phyloP scores from a whole-genome alignment of 148 eudicot genomes.

The Polygonum maritimum region DNA sequence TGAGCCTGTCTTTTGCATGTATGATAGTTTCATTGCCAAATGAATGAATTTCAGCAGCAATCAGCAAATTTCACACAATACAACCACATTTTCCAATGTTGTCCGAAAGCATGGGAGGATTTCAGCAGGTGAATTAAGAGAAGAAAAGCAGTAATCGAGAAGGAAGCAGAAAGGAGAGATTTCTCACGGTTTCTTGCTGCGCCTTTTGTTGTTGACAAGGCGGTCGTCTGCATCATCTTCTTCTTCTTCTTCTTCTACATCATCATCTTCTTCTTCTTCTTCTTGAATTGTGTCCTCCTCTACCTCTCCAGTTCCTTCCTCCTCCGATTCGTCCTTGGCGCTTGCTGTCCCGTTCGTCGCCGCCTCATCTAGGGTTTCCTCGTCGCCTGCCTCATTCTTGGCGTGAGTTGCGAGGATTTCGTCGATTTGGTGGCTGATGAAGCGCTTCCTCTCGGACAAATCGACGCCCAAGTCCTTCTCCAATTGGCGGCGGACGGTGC shows the following conservation, averaged over 20 bases:
- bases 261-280: conserved; percentile 2
- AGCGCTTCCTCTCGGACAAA: conserved; percentile 32
- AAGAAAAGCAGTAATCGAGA: neutral
- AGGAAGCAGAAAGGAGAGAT: neutral
- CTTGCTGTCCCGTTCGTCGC: neutral
- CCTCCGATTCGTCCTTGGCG: conserved; percentile 5
- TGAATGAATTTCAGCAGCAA: neutral
- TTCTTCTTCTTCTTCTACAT: neutral
- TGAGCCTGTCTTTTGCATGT: neutral
- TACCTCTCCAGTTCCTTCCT: neutral
- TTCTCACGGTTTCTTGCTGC: conserved; percentile 10
- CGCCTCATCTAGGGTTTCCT: conserved; percentile 9
- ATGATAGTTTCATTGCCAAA: neutral
- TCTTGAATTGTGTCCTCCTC: conserved; percentile 10
- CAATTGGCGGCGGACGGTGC: conserved; percentile 43
- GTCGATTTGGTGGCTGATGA: conserved; percentile 43
- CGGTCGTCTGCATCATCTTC: neutral
- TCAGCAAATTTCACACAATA: neutral
- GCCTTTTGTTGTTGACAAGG: neutral
- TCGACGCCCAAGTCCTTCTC: conserved; percentile 34
- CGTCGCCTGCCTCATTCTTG: conserved; percentile 6
- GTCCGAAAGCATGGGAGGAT: neutral
- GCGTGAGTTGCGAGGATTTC: conserved; percentile 15
- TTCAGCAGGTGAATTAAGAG: neutral
- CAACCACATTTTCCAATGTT: neutral